phyloP scores from a whole-genome alignment of 306 rosid genomes.

The Dryas alaskensis region DNA sequence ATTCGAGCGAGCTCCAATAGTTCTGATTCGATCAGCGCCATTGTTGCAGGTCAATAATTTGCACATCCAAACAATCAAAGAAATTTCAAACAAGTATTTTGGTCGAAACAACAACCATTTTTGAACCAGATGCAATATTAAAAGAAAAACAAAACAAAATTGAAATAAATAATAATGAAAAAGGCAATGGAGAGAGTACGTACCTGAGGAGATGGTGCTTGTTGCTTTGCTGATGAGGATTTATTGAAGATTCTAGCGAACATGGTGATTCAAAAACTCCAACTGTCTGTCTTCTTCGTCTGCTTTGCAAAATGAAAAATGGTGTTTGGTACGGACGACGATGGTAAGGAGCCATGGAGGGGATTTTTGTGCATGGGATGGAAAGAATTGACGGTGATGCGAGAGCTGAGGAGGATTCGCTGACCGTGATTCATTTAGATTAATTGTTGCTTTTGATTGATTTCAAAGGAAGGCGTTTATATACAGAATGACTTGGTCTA shows the following conservation, averaged over 20 bases:
- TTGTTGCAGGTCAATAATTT: not conserved
- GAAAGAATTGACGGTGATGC: slow-evolving; percentile 31
- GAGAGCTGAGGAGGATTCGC: slow-evolving; percentile 1
- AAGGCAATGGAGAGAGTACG: not conserved
- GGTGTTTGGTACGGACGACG: slow-evolving; percentile 24
- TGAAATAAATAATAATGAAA: not conserved
- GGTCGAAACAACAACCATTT: not conserved
- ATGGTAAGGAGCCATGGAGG: slow-evolving; percentile 30
- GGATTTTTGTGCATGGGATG: not conserved
- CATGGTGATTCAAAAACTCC: slow-evolving; percentile 40
- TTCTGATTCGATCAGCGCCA: not conserved
- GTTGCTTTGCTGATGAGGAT: slow-evolving; percentile 16
- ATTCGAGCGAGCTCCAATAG: not conserved
- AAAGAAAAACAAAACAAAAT: not conserved
- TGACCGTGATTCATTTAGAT: slow-evolving; percentile 25
- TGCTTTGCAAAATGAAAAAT: not conserved
- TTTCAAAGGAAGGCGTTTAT: not conserved
- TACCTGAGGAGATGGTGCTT: slow-evolving; percentile 41
- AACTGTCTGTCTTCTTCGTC: slow-evolving; percentile 19
- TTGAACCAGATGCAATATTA: not conserved
- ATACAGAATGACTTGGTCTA: not conserved
- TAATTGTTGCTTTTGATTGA: not conserved
- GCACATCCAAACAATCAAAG: not conserved
- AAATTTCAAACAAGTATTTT: not conserved
- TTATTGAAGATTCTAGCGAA: slow-evolving; percentile 58